A percentile compares a stretch with the other conserved stretches of the same genome.
Conservation (phyloP, 345 rosid genomes). For the Brassica juncea region DNA sequence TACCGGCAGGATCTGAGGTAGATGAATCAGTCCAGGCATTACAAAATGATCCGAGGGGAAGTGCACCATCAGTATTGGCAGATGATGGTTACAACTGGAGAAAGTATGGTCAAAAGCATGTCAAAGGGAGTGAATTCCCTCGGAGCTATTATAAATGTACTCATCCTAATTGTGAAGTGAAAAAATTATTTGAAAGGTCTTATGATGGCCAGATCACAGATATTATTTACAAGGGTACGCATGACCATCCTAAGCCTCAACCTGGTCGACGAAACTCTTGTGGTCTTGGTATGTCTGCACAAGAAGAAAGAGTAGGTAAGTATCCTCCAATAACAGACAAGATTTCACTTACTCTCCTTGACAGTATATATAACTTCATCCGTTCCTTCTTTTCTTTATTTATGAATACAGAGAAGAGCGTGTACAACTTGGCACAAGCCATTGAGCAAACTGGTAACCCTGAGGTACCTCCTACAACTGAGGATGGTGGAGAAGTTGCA, state of each 20-base stretch:
- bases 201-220: conserved; percentile 92
- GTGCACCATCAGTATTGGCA: conserved; percentile 48
- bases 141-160: conserved; percentile 98
- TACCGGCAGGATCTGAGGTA: conserved; percentile 60
- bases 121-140: conserved; percentile 97
- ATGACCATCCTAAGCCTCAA: conserved; percentile 97
- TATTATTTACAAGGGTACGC: conserved; percentile 91
- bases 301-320: conserved; percentile 73
- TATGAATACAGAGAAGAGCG: conserved; percentile 52
- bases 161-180: conserved; percentile 97
- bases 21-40: conserved; percentile 61
- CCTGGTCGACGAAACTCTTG: conserved; percentile 72
- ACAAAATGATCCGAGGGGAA: conserved; percentile 66
- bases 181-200: conserved; percentile 89
- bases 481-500: conserved; percentile 57
- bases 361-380: conserved; percentile 5
- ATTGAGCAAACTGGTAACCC: conserved; percentile 54
- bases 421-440: conserved; percentile 47
- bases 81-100: conserved; percentile 99
- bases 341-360: conserved; percentile 4
- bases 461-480: conserved; percentile 62
- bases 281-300: conserved; percentile 61
- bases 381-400: conserved; percentile 17
- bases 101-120: conserved; percentile 98
- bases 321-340: conserved; percentile 41